Conservation (phyloP, 2,329 filamentous ascomycete species). For the Cladosporium phlei region DNA sequence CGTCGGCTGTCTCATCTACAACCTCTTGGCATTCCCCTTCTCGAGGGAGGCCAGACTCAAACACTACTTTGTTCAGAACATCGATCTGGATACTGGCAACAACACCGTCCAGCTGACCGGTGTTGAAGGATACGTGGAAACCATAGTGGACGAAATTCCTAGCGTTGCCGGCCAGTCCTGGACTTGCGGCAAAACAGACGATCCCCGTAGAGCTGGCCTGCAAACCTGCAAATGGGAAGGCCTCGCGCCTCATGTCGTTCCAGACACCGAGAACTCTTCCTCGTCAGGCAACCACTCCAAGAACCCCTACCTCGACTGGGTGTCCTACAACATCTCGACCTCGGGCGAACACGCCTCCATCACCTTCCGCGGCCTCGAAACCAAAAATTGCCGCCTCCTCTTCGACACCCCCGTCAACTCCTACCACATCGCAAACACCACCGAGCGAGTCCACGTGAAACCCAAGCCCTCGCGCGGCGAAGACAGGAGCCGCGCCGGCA, state of each 20-base stretch:
- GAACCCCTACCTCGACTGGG: slow-evolving; percentile 44
- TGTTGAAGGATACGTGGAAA: slow-evolving; percentile 60
- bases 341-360: slow-evolving; percentile 53
- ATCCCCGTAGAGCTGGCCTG: slow-evolving; percentile 49
- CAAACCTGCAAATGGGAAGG: slow-evolving; percentile 68
- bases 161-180: slow-evolving; percentile 59
- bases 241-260: slow-evolving; percentile 59
- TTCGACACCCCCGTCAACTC: slow-evolving; percentile 64
- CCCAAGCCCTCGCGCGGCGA: slow-evolving; percentile 40
- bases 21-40: slow-evolving; percentile 83
- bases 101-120: slow-evolving; percentile 68
- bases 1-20: slow-evolving; percentile 74
- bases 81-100: slow-evolving; percentile 67
- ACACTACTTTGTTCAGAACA: slow-evolving; percentile 75
- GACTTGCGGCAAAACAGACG: slow-evolving; percentile 36
- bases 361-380: slow-evolving; percentile 50
- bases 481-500: slow-evolving; percentile 47
- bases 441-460: slow-evolving; percentile 1
- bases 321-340: slow-evolving; percentile 58
- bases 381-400: slow-evolving; percentile 69
- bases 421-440: slow-evolving; percentile 55
- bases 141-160: slow-evolving; percentile 65
- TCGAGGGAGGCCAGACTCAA: slow-evolving; percentile 75
- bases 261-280: slow-evolving; percentile 21
- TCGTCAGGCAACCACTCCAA: slow-evolving; percentile 9